Evolutionary conservation across 495 filamentous ascomycete genomes (phyloP).

Genomic region (Penicillium paxilli): DNA sequence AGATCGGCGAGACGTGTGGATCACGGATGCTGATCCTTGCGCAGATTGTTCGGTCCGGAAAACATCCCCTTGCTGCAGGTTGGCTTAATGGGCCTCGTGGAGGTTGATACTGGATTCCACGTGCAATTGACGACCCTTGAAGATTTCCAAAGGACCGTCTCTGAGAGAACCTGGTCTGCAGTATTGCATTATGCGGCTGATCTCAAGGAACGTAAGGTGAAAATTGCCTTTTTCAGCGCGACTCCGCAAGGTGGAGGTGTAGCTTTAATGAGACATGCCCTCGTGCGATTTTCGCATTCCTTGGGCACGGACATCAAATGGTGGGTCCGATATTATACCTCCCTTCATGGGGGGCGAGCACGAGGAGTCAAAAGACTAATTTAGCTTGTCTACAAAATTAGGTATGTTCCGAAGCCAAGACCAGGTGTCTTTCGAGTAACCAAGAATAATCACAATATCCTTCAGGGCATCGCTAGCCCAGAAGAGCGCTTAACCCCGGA

Average conservation of each 20-base stretch:
- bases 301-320: conserved; percentile 72
- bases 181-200: conserved; percentile 66
- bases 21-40: conserved; percentile 10
- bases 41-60: conserved; percentile 74
- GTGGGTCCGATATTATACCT: conserved; percentile 47
- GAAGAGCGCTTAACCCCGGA: conserved; percentile 60
- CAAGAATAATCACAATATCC: conserved; percentile 90
- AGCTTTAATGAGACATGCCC: conserved; percentile 83
- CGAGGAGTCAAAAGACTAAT: conserved; percentile 1
- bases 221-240: conserved; percentile 81
- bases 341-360: background rate
- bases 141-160: conserved; percentile 65
- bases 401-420: conserved; percentile 79
- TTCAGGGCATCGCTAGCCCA: conserved; percentile 74
- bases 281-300: conserved; percentile 69
- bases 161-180: conserved; percentile 63
- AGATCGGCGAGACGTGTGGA: conserved; percentile 1
- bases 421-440: conserved; percentile 85
- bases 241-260: conserved; percentile 89
- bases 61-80: conserved; percentile 73
- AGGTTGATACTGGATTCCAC: conserved; percentile 68
- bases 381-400: conserved; percentile 16
- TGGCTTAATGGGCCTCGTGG: conserved; percentile 70
- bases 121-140: conserved; percentile 60
- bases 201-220: conserved; percentile 65